A percentile compares a stretch with the other conserved stretches of the same genome.
Evolutionary conservation across 768 basidiomycete genomes (phyloP).

Genomic region (Collybia nuda): DNA sequence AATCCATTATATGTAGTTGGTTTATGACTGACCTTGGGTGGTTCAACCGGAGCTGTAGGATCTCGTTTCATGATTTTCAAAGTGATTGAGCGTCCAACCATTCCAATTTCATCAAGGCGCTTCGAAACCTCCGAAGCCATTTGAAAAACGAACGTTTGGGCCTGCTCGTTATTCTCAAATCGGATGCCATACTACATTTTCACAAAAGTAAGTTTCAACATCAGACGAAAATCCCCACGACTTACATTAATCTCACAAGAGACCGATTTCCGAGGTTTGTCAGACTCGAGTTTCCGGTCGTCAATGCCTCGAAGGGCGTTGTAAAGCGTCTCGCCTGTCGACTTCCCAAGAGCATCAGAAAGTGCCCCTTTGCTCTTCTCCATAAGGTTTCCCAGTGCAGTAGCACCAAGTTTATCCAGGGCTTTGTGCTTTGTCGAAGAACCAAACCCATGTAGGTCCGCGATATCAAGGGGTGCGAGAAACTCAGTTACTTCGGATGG

Average conservation of each 20-base stretch:
- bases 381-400: conserved; percentile 66
- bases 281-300: conserved; percentile 72
- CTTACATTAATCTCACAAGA: conserved; percentile 94
- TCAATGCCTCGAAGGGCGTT: conserved; percentile 87
- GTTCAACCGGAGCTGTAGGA: conserved; percentile 82
- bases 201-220: not conserved
- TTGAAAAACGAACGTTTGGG: conserved; percentile 72
- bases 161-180: conserved; percentile 81
- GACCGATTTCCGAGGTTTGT: conserved; percentile 87
- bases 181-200: conserved; percentile 85
- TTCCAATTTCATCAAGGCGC: conserved; percentile 64
- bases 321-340: conserved; percentile 82
- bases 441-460: conserved; percentile 88
- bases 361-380: conserved; percentile 64
- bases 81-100: conserved; percentile 75
- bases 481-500: conserved; percentile 50
- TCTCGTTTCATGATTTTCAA: conserved; percentile 90
- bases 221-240: conserved; percentile 9
- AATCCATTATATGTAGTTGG: not conserved
- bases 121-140: conserved; percentile 78
- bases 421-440: conserved; percentile 75
- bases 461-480: conserved; percentile 69
- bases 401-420: conserved; percentile 71
- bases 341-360: conserved; percentile 73
- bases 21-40: conserved; percentile 69